phyloP scores from a whole-genome alignment of 2,329 filamentous ascomycete genomes.

The Lomentospora prolificans region DNA sequence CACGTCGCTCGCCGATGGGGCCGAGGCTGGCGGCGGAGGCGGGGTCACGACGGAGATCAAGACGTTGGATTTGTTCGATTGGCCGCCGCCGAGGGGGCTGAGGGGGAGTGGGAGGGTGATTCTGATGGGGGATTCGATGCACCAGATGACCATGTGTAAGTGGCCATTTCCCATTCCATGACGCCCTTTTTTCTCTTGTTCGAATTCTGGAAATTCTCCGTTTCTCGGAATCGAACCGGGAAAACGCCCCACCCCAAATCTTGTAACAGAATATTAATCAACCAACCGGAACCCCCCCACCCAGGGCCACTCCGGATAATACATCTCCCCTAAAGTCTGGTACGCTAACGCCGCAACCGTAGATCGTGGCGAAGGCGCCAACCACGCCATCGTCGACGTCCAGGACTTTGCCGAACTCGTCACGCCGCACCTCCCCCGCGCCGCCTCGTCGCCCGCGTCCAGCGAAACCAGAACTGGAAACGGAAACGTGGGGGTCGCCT shows the following conservation, averaged over 20 bases:
- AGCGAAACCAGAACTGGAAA: not conserved
- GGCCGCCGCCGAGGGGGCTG: constrained; percentile 27
- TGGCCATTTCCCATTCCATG: constrained; percentile 10
- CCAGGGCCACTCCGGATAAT: not conserved
- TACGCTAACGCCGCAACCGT: not conserved
- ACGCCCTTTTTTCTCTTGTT: not conserved
- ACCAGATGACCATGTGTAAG: constrained; percentile 53
- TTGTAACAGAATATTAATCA: too few relatives aligned
- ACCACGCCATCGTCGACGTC: constrained; percentile 45
- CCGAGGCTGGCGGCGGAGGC: not conserved
- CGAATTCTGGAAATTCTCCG: not conserved
- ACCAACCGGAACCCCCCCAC: not conserved
- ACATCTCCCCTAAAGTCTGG: not conserved
- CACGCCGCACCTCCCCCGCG: constrained; percentile 12
- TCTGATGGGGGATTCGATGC: constrained; percentile 44
- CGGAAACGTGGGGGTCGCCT: too few relatives aligned
- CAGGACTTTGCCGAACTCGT: constrained; percentile 29
- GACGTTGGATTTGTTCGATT: constrained; percentile 37
- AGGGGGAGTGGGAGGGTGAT: constrained; percentile 30
- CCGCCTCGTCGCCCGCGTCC: constrained; percentile 4
- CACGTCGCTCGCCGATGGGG: too few relatives aligned
- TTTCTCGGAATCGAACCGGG: too few relatives aligned
- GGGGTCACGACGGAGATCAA: constrained; percentile 30
- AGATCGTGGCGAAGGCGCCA: constrained; percentile 49
- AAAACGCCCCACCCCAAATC: too few relatives aligned